A percentile compares a stretch with the other conserved stretches of the same genome.
phyloP scores from a whole-genome alignment of 768 basidiomycete genomes.

The Xanthoconium stramineum region DNA sequence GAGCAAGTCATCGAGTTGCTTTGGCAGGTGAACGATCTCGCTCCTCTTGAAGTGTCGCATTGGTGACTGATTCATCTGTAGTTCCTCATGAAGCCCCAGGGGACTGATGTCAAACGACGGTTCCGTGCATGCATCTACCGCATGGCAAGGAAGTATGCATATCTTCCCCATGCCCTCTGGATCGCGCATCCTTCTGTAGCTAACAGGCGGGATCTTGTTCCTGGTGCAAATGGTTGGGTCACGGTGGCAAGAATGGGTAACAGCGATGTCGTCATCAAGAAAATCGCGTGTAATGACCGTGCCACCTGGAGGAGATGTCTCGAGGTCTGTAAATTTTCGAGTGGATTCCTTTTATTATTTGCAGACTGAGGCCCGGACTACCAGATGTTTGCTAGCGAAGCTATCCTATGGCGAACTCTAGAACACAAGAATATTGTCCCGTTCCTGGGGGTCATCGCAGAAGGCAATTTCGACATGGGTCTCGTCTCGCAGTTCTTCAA shows the following conservation, averaged over 20 bases:
- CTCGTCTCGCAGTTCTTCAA: conserved; percentile 24
- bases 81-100: conserved; percentile 8
- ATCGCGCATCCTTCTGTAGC: conserved; percentile 7
- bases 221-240: conserved; percentile 23
- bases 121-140: conserved; percentile 24
- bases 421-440: conserved; percentile 27
- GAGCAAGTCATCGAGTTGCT: conserved; percentile 22
- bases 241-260: conserved; percentile 15
- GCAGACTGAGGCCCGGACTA: not conserved
- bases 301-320: not conserved
- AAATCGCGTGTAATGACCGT: conserved; percentile 2
- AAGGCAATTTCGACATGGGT: conserved; percentile 10
- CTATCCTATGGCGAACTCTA: conserved; percentile 27
- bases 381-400: conserved; percentile 25
- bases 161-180: conserved; percentile 19
- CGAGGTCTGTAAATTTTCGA: conserved; percentile 11
- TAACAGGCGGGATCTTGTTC: not conserved
- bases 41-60: not conserved
- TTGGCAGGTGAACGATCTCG: conserved; percentile 15
- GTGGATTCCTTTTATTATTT: not conserved
- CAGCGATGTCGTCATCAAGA: conserved; percentile 27
- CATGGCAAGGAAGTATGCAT: conserved; percentile 27
- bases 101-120: conserved; percentile 1
- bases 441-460: conserved; percentile 20
- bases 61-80: not conserved